A percentile compares a stretch with the other conserved stretches of the same genome.
Conservation (phyloP, 768 basidiomycete species). For the Leccinum incarnatum region DNA sequence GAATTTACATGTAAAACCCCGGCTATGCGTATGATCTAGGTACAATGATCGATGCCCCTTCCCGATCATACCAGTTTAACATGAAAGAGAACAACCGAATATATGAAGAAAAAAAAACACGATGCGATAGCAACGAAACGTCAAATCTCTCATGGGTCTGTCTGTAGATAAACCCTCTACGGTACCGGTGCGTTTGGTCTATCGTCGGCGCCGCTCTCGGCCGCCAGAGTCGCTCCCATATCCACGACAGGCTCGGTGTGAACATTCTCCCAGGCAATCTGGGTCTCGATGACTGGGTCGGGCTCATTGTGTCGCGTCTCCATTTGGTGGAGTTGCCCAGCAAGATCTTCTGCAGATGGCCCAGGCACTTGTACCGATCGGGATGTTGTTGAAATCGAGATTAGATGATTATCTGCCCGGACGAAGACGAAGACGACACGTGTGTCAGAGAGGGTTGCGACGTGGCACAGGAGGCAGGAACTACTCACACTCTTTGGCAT, state of each 20-base stretch:
- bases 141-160: not conserved
- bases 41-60: conserved; percentile 7
- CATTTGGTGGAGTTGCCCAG: not conserved
- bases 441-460: not conserved
- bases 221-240: not conserved
- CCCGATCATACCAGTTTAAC: not conserved
- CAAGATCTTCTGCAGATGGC: conserved; percentile 1
- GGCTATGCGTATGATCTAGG: conserved; percentile 12
- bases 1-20: conserved; percentile 26
- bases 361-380: conserved; percentile 4
- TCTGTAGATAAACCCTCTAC: not conserved
- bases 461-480: not conserved
- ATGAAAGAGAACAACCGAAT: not conserved
- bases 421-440: not conserved
- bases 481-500: conserved; percentile 72
- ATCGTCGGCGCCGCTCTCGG: conserved; percentile 1
- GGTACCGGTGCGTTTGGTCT: not conserved
- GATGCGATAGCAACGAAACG: not conserved
- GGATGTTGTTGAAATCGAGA: conserved; percentile 10
- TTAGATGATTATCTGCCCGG: conserved; percentile 41
- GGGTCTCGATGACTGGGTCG: not conserved
- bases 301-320: conserved; percentile 1
- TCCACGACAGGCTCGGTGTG: conserved; percentile 2
- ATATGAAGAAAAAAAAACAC: not conserved
- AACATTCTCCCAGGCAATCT: not conserved